These are phyloP conservation scores for Castanea sativa DNA, from an alignment of 306 rosid species.

Conservation along the genomic window DNA sequence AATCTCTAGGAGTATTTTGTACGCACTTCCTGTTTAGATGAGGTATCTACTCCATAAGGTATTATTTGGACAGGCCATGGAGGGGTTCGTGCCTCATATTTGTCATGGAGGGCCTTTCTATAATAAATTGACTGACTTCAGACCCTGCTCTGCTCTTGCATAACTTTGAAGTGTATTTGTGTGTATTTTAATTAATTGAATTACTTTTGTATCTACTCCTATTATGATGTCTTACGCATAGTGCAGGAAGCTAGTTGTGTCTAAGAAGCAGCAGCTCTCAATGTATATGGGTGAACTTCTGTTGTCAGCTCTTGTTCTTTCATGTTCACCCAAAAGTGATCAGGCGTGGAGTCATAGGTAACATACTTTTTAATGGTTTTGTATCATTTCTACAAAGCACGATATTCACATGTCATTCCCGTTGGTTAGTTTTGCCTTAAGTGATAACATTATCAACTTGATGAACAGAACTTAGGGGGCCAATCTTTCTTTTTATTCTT, in stretches of 20 bases:
- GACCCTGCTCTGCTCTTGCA: background rate
- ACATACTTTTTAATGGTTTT: constrained; percentile 2
- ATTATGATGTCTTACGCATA: constrained; percentile 2
- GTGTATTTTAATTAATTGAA: background rate
- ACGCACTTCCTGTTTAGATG: too few species aligned
- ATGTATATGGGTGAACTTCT: constrained; percentile 59
- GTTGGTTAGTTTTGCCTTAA: background rate
- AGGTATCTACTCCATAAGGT: too few species aligned
- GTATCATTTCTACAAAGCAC: constrained; percentile 11
- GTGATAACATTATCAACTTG: background rate
- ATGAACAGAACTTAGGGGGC: constrained; percentile 1
- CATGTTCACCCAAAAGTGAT: constrained; percentile 77
- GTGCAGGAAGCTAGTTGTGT: constrained; percentile 61
- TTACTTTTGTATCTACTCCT: background rate
- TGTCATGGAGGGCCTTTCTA: background rate
- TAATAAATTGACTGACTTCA: background rate
- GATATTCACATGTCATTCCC: background rate
- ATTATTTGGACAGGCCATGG: background rate
- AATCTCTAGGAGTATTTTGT: too few species aligned
- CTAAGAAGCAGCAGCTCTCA: constrained; percentile 40
- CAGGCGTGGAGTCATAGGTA: constrained; percentile 93
- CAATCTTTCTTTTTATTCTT: background rate
- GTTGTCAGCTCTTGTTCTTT: constrained; percentile 73
- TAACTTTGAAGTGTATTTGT: background rate
- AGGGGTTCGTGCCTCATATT: background rate